Evolutionary conservation across 192 early-diverging fungal genomes (phyloP), one percentile per base, ranked within the genome.

Genomic region (Coemansia sp.): DNA sequence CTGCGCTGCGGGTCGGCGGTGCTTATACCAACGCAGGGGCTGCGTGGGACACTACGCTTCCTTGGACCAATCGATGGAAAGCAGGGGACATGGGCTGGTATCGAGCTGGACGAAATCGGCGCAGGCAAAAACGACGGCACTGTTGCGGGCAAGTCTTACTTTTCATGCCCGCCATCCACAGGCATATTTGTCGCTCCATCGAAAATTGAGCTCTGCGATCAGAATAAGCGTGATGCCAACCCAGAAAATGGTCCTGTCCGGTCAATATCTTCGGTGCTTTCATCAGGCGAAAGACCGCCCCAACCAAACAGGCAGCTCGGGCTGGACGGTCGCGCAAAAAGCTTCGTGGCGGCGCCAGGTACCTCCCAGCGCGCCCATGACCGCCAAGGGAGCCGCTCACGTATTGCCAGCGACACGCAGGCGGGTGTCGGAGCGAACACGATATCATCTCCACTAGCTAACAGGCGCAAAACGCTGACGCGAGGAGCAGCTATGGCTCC

Each of bases 71-170:
- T 87, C 30, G 78, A 87, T 27, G 87, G 87, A 54, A 91, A 91
- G 71, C 80, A 84, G 25, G 91, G 90, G 2, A 81, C 74, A 4
- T 93, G 89, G 89, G 91, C 89, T 22, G 91, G 91, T 31, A 80
- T 93, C 54, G 88, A 89, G 62, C 68, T 93, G 5, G 89, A 93
- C 46, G 82, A 83, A 31, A 61, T 64, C 6, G 89, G 87, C 6
- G 82, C 78, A 12, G 91, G 91, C 22, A 93, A 93, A 60, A 93
- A 93, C 63, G 83, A 89, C 44, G 91, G 91, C 30, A 81, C 77
- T 10, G 89, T 89, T 23, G 77, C 73, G 35, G 91, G 91, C 14
- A 74, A 82, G 45, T 59, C 69, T 0, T 92, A 92, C 56, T 92
- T 92, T 65, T 60, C 61, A 14, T 92, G 91, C 64, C 82, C 84